phyloP scores from a whole-genome alignment of 805 yeast species.

The Brettanomyces bruxellensis region DNA sequence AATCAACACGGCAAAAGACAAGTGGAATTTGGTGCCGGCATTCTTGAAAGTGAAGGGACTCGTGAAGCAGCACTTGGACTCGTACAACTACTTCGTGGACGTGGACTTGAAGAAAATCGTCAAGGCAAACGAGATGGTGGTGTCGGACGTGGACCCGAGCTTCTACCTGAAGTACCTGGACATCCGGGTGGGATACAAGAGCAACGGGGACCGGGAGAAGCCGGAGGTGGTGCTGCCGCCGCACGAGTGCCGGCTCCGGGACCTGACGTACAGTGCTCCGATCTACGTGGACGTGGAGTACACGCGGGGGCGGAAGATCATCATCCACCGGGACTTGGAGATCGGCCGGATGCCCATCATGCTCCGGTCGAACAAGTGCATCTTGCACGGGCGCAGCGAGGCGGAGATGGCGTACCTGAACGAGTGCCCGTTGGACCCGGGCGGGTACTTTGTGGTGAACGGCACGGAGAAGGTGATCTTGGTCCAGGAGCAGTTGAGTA shows the following conservation, averaged over 20 bases:
- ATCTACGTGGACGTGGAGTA: slow-evolving; percentile 95
- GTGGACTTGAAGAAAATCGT: slow-evolving; percentile 88
- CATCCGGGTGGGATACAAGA: slow-evolving; percentile 79
- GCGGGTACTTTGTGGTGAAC: slow-evolving; percentile 95
- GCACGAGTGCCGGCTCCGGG: slow-evolving; percentile 92
- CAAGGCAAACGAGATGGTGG: slow-evolving; percentile 77
- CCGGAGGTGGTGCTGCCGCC: slow-evolving; percentile 71
- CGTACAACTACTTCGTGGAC: slow-evolving; percentile 95
- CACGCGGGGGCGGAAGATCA: slow-evolving; percentile 88
- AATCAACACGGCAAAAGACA: slow-evolving; percentile 86
- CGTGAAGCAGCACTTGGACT: slow-evolving; percentile 94
- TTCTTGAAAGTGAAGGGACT: slow-evolving; percentile 91
- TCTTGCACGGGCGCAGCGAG: slow-evolving; percentile 70
- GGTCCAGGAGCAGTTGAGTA: slow-evolving; percentile 93
- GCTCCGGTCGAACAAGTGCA: slow-evolving; percentile 90
- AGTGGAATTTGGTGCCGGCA: slow-evolving; percentile 95
- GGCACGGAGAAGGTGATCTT: slow-evolving; percentile 97
- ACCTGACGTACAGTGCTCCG: slow-evolving; percentile 90
- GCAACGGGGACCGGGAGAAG: slow-evolving; percentile 35
- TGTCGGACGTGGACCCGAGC: slow-evolving; percentile 95
- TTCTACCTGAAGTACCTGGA: slow-evolving; percentile 89
- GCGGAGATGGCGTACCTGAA: slow-evolving; percentile 76
- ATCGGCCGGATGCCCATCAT: slow-evolving; percentile 99
- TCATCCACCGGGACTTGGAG: slow-evolving; percentile 81
- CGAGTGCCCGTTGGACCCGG: slow-evolving; percentile 97